Conservation (phyloP, 257 asterid genomes). For the Nicotiana noctiflora region DNA sequence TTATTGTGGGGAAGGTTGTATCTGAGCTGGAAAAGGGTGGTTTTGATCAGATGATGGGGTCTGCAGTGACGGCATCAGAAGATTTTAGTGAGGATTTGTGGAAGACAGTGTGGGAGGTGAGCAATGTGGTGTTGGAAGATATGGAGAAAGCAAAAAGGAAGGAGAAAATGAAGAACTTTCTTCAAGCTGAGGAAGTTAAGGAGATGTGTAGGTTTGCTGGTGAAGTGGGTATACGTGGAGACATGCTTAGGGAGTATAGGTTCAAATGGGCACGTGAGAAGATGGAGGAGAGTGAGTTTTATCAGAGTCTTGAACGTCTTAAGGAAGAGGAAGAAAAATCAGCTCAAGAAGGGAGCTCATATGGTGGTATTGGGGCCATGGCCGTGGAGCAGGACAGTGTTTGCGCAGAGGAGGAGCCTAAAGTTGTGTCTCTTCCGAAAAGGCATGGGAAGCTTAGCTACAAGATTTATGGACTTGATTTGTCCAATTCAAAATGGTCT, state of each 20-base stretch:
- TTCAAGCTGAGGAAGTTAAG: slow-evolving; percentile 87
- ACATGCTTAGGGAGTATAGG: slow-evolving; percentile 84
- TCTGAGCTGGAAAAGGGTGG: slow-evolving; percentile 67
- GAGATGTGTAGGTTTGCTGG: slow-evolving; percentile 87
- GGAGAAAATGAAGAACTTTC: slow-evolving; percentile 76
- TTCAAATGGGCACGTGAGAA: slow-evolving; percentile 93
- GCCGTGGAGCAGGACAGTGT: slow-evolving; percentile 18
- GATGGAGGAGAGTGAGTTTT: slow-evolving; percentile 81
- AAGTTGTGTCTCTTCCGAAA: slow-evolving; percentile 56
- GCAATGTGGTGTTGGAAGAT: slow-evolving; percentile 63
- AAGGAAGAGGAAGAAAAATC: slow-evolving; percentile 19
- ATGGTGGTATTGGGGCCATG: slow-evolving; percentile 1
- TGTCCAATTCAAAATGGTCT: slow-evolving; percentile 71
- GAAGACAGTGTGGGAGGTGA: slow-evolving; percentile 78
- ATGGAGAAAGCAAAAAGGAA: slow-evolving; percentile 80
- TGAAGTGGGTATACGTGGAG: slow-evolving; percentile 86
- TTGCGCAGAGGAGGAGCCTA: slow-evolving; percentile 14
- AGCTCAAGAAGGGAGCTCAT: slow-evolving; percentile 17
- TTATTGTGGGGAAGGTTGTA: slow-evolving; percentile 60
- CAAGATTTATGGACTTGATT: slow-evolving; percentile 86
- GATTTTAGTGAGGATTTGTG: slow-evolving; percentile 86
- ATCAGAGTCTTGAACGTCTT: slow-evolving; percentile 41
- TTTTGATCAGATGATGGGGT: slow-evolving; percentile 32
- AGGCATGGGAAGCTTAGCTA: slow-evolving; percentile 84
- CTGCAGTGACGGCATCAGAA: slow-evolving; percentile 22